Percentiles rank a stretch among this genome's conserved stretches.
Evolutionary conservation across 768 basidiomycete genomes (phyloP).

Genomic region (Amyloporia xantha): DNA sequence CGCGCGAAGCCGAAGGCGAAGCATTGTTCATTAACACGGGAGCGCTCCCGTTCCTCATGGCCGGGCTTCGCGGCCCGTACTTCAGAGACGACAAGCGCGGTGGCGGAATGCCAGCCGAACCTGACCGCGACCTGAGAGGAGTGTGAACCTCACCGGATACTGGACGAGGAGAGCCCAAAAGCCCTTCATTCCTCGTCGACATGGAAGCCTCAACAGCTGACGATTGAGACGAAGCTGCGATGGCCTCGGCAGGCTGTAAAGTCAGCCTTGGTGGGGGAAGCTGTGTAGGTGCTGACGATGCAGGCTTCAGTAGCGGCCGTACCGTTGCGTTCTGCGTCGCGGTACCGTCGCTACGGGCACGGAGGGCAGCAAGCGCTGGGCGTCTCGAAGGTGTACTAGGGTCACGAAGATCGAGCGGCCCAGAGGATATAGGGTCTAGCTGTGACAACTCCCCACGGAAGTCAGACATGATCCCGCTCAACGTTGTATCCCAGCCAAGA

Average conservation of each 20-base stretch:
- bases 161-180: constrained; percentile 43
- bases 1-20: constrained; percentile 16
- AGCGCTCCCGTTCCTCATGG: constrained; percentile 14
- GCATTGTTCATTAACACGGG: constrained; percentile 28
- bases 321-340: constrained; percentile 5
- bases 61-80: constrained; percentile 18
- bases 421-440: constrained; percentile 47
- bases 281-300: constrained; percentile 10
- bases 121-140: constrained; percentile 16
- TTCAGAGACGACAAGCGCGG: constrained; percentile 14
- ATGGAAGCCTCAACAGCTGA: background rate
- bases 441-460: constrained; percentile 69
- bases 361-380: constrained; percentile 11
- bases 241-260: constrained; percentile 15
- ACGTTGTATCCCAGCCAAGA: constrained; percentile 37
- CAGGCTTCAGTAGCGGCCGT: constrained; percentile 8
- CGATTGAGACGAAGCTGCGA: background rate
- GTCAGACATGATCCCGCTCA: constrained; percentile 62
- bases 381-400: constrained; percentile 54
- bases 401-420: constrained; percentile 57
- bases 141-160: constrained; percentile 32
- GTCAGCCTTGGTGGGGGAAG: constrained; percentile 18
- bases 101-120: constrained; percentile 11
- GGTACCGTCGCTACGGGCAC: constrained; percentile 19
- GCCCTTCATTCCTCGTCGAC: constrained; percentile 12